Evolutionary conservation across 2,329 filamentous ascomycete genomes (phyloP).

Genomic region (Apiospora rasikravindrae): DNA sequence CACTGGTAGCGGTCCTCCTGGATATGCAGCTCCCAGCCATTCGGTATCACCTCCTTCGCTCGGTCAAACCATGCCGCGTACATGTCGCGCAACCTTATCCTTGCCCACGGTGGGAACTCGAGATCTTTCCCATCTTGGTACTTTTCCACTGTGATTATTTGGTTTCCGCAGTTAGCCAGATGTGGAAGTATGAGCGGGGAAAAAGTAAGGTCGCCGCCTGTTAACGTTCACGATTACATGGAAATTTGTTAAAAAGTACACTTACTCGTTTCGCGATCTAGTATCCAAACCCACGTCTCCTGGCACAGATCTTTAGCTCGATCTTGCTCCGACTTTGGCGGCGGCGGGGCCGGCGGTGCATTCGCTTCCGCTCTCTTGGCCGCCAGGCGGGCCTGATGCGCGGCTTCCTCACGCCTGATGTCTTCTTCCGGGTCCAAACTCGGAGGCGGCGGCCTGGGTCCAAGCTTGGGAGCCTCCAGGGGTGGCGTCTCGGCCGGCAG

Average conservation of each 20-base stretch:
- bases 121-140: background rate
- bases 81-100: background rate
- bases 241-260: background rate
- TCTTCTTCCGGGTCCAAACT: background rate
- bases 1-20: background rate
- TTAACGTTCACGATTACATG: no score
- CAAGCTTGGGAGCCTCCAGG: background rate
- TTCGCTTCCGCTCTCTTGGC: background rate
- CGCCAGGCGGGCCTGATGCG: background rate
- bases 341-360: no score
- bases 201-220: no score
- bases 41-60: background rate
- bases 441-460: background rate
- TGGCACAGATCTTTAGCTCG: background rate
- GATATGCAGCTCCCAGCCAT: background rate
- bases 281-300: background rate
- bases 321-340: background rate
- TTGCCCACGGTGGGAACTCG: background rate
- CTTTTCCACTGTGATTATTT: background rate
- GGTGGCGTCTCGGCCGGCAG: background rate
- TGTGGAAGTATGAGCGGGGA: no score
- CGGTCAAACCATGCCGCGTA: background rate
- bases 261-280: background rate
- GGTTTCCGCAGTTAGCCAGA: no score
- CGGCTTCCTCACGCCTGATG: background rate